Evolutionary conservation across 1,284 basidiomycete species (phyloP), one percentile per base, ranked within the genome.

Genomic region (Flammula alnicola): DNA sequence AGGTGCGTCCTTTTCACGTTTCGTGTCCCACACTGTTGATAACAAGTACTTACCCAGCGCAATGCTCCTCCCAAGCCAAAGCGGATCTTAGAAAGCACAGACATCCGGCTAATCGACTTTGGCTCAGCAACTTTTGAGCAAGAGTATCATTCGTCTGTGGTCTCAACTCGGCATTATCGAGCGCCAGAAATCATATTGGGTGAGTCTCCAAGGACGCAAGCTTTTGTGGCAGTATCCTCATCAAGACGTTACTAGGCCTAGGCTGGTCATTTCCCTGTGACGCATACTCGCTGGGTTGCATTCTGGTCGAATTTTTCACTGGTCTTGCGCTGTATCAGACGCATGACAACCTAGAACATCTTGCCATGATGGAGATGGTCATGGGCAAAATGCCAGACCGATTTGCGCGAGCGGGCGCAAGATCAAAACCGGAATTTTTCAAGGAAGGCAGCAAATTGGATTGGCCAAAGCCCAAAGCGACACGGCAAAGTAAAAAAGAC

Each of bases 361-460:
- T 99, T 5, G 97, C 97, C 35, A 99, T 99, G 97, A 99, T 99
- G 97, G 95, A 99, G 70, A 87, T 91, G 59, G 97, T 99, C 27
- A 96, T 99, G 85, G 97, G 96, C 53, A 90, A 88, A 71, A 95
- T 99, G 87, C 94, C 95, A 0, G 84, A 88, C 37, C 83, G 87
- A 4, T 94, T 96, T 67, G 83, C 83, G 27, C 80, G 83, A 26
- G 74, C 79, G 56, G 91, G 82, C 23, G 81, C 80, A 49, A 83
- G 84, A 50, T 84, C 83, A 49, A 94, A 92, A 63, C 88, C 93
- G 11, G 96, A 98, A 64, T 98, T 91, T 69, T 98, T 99, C 77
- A 93, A 91, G 65, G 86, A 91, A 33, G 83, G 80, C 20, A 67
- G 77, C 52, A 91, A 87, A 63, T 81, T 99, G 38, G 92, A 96